Evolutionary conservation across 139 green algal species (phyloP), one percentile per base, ranked within the genome.

Genomic region (Gonium pectorale): DNA sequence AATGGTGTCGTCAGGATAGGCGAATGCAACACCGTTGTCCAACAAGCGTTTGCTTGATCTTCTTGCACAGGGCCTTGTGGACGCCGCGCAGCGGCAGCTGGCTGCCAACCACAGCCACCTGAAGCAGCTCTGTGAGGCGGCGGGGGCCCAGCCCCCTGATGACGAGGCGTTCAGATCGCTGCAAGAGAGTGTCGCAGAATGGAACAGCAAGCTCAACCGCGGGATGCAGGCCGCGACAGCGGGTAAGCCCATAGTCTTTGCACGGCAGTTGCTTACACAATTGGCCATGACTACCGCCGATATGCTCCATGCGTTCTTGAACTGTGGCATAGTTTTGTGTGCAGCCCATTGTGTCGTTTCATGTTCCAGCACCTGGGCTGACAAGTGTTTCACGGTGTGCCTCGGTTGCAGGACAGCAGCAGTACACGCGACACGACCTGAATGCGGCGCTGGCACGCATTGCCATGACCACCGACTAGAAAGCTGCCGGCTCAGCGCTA

Each of bases 41-140:
- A n/a, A n/a, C n/a, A n/a, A n/a, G n/a, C n/a, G n/a, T n/a, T n/a
- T n/a, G n/a, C n/a, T n/a, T n/a, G n/a, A n/a, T n/a, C n/a, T n/a
- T n/a, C n/a, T n/a, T n/a, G n/a, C n/a, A n/a, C 60, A 83, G 75
- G 75, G 75, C 19, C 43, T 83, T 0, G n/a, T 83, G 6, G 75
- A 83, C 13, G 75, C 75, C 5, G 75, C 75, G 3, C 75, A 83
- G 41, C 40, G 43, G 19, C 75, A 83, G 43, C 75, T 83, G 9
- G 75, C 63, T 2, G 41, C 75, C 17, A 83, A 83, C 43, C n/a
- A 73, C 75, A 27, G n/a, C 29, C 41, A 44, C 19, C 60, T 83
- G 6, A 69, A 43, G n/a, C 43, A 73, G 24, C 29, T 83, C 26
- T 83, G 77, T 22, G 77, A 73, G 21, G 60, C 60, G 2, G 62